Evolutionary conservation across 2,329 filamentous ascomycete genomes (phyloP).

Genomic region (Arthrobotrys sinensis): DNA sequence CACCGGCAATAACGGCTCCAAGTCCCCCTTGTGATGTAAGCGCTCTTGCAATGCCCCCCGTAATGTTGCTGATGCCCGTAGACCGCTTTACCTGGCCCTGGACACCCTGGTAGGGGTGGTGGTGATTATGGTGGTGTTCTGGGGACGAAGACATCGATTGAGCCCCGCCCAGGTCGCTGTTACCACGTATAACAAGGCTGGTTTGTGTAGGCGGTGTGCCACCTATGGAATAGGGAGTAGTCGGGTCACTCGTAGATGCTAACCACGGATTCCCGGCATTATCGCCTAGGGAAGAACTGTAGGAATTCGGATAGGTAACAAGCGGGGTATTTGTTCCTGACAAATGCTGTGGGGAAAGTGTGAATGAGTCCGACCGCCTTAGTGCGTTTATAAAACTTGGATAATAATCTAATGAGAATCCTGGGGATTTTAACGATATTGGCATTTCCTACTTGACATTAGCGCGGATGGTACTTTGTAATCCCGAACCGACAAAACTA

Average conservation of each 20-base stretch:
- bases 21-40: constrained; percentile 49
- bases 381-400: constrained; percentile 74
- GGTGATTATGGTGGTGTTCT: constrained; percentile 62
- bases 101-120: constrained; percentile 14
- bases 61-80: constrained; percentile 57
- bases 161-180: constrained; percentile 41
- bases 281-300: constrained; percentile 61
- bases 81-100: constrained; percentile 38
- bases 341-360: constrained; percentile 69
- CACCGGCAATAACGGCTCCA: constrained; percentile 48
- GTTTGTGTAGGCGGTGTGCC: constrained; percentile 62
- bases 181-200: constrained; percentile 46
- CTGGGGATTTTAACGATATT: constrained; percentile 76
- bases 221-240: constrained; percentile 66
- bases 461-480: not conserved
- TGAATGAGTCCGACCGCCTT: constrained; percentile 73
- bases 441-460: constrained; percentile 72
- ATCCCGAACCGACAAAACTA: not conserved
- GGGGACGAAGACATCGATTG: constrained; percentile 64
- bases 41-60: constrained; percentile 51
- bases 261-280: constrained; percentile 57
- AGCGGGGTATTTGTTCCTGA: constrained; percentile 69
- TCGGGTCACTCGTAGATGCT: constrained; percentile 68
- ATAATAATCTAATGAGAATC: constrained; percentile 78
- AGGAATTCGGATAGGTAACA: constrained; percentile 63